These are phyloP conservation scores for Aspergillus thermomutatus DNA, from an alignment of 2,329 filamentous ascomycete genomes.

Conservation along the genomic window DNA sequence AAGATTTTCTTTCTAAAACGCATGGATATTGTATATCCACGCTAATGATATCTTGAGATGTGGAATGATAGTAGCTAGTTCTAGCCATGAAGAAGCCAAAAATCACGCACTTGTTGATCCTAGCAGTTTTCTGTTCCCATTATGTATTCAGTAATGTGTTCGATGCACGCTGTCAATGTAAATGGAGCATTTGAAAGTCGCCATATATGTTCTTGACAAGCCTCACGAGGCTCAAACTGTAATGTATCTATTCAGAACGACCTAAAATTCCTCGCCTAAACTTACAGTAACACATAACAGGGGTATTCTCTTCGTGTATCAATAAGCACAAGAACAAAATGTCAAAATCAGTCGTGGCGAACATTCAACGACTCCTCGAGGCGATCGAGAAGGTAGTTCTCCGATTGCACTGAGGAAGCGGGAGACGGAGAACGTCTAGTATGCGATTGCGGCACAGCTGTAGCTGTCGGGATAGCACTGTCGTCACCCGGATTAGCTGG, in stretches of 20 bases:
- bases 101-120: neutral
- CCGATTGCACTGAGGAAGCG: conserved; percentile 15
- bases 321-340: conserved; percentile 1
- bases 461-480: neutral
- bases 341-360: neutral
- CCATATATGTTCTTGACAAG: neutral
- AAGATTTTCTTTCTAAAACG: conserved; percentile 6
- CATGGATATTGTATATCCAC: conserved; percentile 7
- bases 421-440: conserved; percentile 16
- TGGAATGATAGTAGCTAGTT: conserved; percentile 14
- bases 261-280: neutral
- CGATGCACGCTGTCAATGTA: neutral
- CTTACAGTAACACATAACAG: neutral
- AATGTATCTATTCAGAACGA: neutral
- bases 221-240: neutral
- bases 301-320: neutral
- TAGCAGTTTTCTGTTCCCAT: neutral
- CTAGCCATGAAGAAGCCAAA: conserved; percentile 5
- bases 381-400: conserved; percentile 22
- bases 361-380: conserved; percentile 22
- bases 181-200: neutral
- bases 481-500: neutral
- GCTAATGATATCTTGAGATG: conserved; percentile 18
- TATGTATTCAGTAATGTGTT: neutral
- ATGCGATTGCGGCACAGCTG: neutral